Evolutionary conservation across 2,329 filamentous ascomycete genomes (phyloP).

Genomic region (Mollisia scopiformis): DNA sequence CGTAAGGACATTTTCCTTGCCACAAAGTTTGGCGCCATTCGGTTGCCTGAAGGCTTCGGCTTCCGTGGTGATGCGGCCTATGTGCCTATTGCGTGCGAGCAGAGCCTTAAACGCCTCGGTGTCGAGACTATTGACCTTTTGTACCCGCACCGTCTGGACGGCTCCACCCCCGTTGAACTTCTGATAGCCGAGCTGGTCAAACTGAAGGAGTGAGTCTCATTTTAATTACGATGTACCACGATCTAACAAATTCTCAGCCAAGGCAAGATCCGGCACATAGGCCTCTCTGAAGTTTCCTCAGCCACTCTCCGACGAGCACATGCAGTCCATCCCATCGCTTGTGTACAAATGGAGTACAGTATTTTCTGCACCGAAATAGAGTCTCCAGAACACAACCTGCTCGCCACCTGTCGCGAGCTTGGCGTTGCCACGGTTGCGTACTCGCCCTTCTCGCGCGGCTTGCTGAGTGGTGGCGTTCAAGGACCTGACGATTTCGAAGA

Average conservation of each 20-base stretch:
- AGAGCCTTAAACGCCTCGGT: neutral
- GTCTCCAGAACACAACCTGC: conserved; percentile 33
- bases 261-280: conserved; percentile 51
- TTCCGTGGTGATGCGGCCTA: no score
- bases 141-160: conserved; percentile 43
- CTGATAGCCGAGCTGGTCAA: conserved; percentile 50
- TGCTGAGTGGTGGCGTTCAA: conserved; percentile 44
- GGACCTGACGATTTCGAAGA: conserved; percentile 3
- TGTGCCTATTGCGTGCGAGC: no score
- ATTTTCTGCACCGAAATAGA: conserved; percentile 55
- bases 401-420: conserved; percentile 44
- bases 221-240: no score
- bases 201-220: no score
- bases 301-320: conserved; percentile 46
- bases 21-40: conserved; percentile 33
- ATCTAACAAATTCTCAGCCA: no score
- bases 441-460: conserved; percentile 49
- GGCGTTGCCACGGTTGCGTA: conserved; percentile 48
- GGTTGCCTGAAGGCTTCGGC: no score
- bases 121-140: conserved; percentile 32
- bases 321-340: conserved; percentile 49
- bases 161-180: conserved; percentile 46
- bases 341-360: conserved; percentile 55
- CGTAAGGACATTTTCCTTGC: conserved; percentile 51
- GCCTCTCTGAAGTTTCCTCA: conserved; percentile 49